A percentile compares a stretch with the other conserved stretches of the same genome.
Evolutionary conservation across 495 filamentous ascomycete genomes (phyloP).

Genomic region (Pyronema omphalodes): DNA sequence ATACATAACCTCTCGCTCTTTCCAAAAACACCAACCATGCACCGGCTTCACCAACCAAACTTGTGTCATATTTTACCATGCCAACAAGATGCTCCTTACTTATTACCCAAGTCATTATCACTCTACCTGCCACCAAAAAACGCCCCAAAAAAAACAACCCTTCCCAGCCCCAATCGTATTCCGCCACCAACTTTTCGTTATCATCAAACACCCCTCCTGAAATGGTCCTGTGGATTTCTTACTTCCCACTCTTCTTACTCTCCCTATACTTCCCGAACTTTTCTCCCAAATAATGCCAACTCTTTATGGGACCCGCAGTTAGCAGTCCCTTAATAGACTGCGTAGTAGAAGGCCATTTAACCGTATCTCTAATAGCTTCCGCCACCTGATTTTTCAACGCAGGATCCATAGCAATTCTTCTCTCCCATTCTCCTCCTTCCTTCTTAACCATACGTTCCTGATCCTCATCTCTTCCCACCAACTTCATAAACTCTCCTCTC

Average conservation of each 20-base stretch:
- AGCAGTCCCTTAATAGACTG: conserved; percentile 67
- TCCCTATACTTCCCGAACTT: conserved; percentile 58
- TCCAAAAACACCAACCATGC: too few species aligned
- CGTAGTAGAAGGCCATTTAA: conserved; percentile 72
- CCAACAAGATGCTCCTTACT: too few species aligned
- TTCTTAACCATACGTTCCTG: conserved; percentile 55
- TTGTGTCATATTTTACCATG: too few species aligned
- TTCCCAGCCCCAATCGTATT: too few species aligned
- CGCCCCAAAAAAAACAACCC: too few species aligned
- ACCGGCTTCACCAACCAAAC: too few species aligned
- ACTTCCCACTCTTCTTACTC: conserved; percentile 19
- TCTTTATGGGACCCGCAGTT: conserved; percentile 51
- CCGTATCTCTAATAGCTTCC: conserved; percentile 61
- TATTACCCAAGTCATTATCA: too few species aligned
- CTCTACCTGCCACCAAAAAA: too few species aligned
- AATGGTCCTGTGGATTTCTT: too few species aligned
- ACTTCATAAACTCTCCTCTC: conserved; percentile 59
- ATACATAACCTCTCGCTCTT: too few species aligned
- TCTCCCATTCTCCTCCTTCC: conserved; percentile 70
- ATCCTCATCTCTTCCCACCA: conserved; percentile 57
- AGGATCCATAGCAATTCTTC: conserved; percentile 55
- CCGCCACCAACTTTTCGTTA: too few species aligned
- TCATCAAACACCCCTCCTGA: too few species aligned
- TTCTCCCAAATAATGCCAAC: conserved; percentile 59
- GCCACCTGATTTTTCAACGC: conserved; percentile 47